Conservation (phyloP, 2,329 filamentous ascomycete species). For the Fusarium circinatum region DNA sequence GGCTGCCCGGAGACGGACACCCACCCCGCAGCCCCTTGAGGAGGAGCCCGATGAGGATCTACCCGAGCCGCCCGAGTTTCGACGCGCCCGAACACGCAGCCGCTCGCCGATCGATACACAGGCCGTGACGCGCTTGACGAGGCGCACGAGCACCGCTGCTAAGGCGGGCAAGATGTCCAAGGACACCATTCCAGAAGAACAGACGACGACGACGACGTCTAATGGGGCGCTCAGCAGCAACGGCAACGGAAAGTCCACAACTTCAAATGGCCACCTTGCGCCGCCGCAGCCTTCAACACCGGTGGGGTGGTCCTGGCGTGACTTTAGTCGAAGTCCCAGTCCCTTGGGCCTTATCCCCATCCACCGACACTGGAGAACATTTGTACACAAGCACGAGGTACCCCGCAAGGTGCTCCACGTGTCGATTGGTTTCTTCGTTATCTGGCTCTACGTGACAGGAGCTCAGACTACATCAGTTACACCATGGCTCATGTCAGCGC, state of each 20-base stretch:
- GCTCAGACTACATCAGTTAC: conserved; percentile 81
- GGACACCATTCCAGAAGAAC: conserved; percentile 33
- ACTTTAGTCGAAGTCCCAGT: conserved; percentile 90
- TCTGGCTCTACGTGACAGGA: conserved; percentile 85
- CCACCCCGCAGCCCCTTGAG: conserved; percentile 68
- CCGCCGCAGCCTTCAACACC: conserved; percentile 70
- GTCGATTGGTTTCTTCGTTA: conserved; percentile 93
- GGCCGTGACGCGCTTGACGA: conserved; percentile 64
- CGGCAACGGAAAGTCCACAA: conserved; percentile 47
- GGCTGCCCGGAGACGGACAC: conserved; percentile 66
- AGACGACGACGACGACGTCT: conserved; percentile 41
- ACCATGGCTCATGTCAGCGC: conserved; percentile 80
- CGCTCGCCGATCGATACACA: conserved; percentile 71
- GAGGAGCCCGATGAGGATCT: conserved; percentile 66
- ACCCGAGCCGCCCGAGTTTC: conserved; percentile 58
- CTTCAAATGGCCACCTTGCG: conserved; percentile 73
- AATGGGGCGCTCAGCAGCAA: conserved; percentile 49
- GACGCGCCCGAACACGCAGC: conserved; percentile 75
- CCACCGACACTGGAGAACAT: conserved; percentile 88
- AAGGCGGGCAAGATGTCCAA: conserved; percentile 43
- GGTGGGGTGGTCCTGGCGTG: conserved; percentile 80
- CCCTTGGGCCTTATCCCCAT: conserved; percentile 95
- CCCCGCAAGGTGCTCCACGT: conserved; percentile 93
- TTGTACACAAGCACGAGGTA: conserved; percentile 97
- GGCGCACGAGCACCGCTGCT: conserved; percentile 54